phyloP scores from a whole-genome alignment of 2,329 filamentous ascomycete genomes.

The Colletotrichum zoysiae region DNA sequence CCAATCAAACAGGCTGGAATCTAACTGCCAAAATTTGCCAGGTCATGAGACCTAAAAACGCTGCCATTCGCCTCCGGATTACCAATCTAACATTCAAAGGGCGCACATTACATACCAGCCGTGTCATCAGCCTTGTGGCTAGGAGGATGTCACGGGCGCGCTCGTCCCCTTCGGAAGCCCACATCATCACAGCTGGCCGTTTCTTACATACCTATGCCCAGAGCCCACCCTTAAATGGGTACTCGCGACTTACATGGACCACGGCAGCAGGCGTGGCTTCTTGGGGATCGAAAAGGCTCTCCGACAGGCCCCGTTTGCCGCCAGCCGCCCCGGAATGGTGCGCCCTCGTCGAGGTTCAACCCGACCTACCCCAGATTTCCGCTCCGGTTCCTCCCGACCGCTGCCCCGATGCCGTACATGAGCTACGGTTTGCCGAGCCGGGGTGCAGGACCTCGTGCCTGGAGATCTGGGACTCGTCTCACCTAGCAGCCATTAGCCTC shows the following conservation, averaged over 20 bases:
- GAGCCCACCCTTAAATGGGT: constrained; percentile 37
- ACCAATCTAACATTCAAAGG: constrained; percentile 13
- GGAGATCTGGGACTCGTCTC: constrained; percentile 40
- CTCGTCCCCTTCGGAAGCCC: constrained; percentile 8
- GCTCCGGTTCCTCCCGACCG: constrained; percentile 41
- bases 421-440: constrained; percentile 38
- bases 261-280: constrained; percentile 32
- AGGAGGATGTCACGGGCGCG: constrained; percentile 12
- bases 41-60: constrained; percentile 17
- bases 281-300: constrained; percentile 13
- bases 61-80: constrained; percentile 9
- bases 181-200: constrained; percentile 17
- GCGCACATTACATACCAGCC: constrained; percentile 1
- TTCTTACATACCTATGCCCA: neutral
- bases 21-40: constrained; percentile 19
- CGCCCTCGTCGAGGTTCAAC: constrained; percentile 41
- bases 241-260: constrained; percentile 34
- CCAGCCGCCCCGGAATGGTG: constrained; percentile 39
- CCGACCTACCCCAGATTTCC: constrained; percentile 41
- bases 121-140: constrained; percentile 20
- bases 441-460: constrained; percentile 39
- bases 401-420: constrained; percentile 38
- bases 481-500: constrained; percentile 35
- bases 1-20: constrained; percentile 7
- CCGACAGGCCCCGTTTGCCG: constrained; percentile 39